Evolutionary conservation across 495 filamentous ascomycete genomes (phyloP).

Genomic region (Eremomyces bilateralis): DNA sequence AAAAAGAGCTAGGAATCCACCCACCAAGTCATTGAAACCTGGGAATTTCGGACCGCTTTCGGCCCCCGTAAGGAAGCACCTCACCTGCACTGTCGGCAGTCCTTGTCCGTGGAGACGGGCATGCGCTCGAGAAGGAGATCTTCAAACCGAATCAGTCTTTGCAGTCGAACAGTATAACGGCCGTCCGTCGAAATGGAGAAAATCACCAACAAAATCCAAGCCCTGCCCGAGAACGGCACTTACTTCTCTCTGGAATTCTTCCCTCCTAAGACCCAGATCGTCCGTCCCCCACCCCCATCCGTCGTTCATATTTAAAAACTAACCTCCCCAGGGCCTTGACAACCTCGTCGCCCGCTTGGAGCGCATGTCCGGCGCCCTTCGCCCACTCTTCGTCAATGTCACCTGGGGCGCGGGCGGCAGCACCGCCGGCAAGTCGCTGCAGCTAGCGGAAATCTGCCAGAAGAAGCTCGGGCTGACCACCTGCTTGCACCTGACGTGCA

Average conservation of each 20-base stretch:
- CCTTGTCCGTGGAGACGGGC: too few species aligned
- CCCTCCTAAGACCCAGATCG: constrained; percentile 87
- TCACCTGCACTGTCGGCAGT: too few species aligned
- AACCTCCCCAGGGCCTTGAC: constrained; percentile 44
- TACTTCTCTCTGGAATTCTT: constrained; percentile 99
- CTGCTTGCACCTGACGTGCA: constrained; percentile 90
- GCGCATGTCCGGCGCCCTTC: constrained; percentile 78
- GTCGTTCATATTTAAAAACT: constrained; percentile 1
- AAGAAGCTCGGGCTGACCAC: constrained; percentile 78
- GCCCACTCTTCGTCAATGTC: constrained; percentile 86
- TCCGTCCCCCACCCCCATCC: constrained; percentile 16
- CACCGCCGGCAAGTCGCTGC: constrained; percentile 72
- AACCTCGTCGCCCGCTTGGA: constrained; percentile 85
- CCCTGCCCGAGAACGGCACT: constrained; percentile 53
- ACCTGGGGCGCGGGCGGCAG: constrained; percentile 96
- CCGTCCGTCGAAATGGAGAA: constrained; percentile 50
- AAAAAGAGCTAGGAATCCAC: too few species aligned
- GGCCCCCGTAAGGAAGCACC: too few species aligned
- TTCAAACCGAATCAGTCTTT: too few species aligned
- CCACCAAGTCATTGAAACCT: too few species aligned
- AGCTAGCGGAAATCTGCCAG: constrained; percentile 90
- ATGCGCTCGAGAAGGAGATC: too few species aligned
- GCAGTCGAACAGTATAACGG: too few species aligned
- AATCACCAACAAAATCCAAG: constrained; percentile 91
- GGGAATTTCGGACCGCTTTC: too few species aligned